Evolutionary conservation across 2,329 filamentous ascomycete species (phyloP), one percentile per base, ranked within the genome.

Genomic region (Metarhizium album): DNA sequence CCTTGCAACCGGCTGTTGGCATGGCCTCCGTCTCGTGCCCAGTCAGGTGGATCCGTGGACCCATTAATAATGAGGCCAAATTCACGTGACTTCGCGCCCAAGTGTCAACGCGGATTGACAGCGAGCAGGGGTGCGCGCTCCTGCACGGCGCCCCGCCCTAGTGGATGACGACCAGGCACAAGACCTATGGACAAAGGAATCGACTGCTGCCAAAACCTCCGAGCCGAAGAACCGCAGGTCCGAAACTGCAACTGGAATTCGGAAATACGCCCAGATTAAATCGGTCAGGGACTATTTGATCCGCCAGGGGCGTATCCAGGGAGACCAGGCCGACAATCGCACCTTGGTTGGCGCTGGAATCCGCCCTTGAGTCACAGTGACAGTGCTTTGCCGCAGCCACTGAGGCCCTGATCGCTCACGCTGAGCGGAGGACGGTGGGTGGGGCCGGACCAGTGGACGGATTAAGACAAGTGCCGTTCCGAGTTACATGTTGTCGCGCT

Each of bases 401-500:
- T 13, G 14, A 35, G 16, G 33, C 33, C 33, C 33, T n/a, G 33
- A 13, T 35, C 33, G 16, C 33, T 16, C 33, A 35, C 33, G 27
- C 27, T 29, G 27, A 11, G 27, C 27, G 7, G 27, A 11, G 7
- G 27, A 29, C n/a, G 14, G 18, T 23, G 40, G 8, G 40, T 53
- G 53, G 57, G 60, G 55, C 54, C 45, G 48, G 37, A 14, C 43
- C 27, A 29, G 7, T 29, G 27, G 6, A 6, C 27, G 11, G 7
- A 8, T 29, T 29, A 29, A 29, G n/a, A 45, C 56, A 50, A 56
- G 43, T 53, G 49, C 33, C 33, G 11, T 35, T 16, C 11, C 33
- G 29, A 31, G 29, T 38, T 14, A n/a, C 35, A 31, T 53, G 53
- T 59, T 62, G 60, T 58, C 64, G 61, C 64, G 64, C 64, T 66